phyloP scores from a whole-genome alignment of 2,329 filamentous ascomycete species.

The Colletotrichum sp. region DNA sequence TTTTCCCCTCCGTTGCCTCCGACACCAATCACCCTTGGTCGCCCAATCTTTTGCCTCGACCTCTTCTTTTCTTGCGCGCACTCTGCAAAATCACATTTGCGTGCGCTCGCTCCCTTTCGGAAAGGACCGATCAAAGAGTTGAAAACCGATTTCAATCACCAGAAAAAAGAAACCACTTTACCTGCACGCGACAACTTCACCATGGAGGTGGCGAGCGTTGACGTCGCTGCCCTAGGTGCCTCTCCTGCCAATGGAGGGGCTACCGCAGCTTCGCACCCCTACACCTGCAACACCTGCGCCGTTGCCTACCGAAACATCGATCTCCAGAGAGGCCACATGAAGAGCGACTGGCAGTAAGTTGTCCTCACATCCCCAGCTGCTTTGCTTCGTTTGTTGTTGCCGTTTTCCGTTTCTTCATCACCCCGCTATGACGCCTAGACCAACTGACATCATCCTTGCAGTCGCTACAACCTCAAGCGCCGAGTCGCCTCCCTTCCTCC shows the following conservation, averaged over 20 bases:
- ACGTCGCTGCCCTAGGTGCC: constrained; percentile 23
- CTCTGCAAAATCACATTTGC: background rate
- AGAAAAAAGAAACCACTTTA: background rate
- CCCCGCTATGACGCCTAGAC: background rate
- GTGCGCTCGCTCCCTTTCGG: background rate
- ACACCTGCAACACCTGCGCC: constrained; percentile 98
- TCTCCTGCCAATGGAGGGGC: constrained; percentile 30
- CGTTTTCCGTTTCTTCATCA: background rate
- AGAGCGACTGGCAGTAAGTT: constrained; percentile 96
- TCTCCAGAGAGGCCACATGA: constrained; percentile 94
- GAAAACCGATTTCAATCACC: background rate
- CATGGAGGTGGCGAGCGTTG: constrained; percentile 48
- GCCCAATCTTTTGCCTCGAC: background rate
- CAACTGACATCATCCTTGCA: constrained; percentile 37
- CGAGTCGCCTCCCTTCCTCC: constrained; percentile 89
- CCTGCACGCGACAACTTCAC: constrained; percentile 19
- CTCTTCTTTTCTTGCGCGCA: background rate
- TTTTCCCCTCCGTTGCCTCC: constrained; percentile 18
- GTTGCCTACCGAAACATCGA: constrained; percentile 95
- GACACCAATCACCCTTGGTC: background rate
- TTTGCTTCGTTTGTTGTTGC: background rate
- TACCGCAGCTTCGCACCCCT: constrained; percentile 71
- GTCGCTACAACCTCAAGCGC: constrained; percentile 95
- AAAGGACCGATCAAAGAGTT: background rate
- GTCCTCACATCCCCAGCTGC: background rate